phyloP scores from a whole-genome alignment of 1,284 basidiomycete genomes.

The Agaricales sp. region DNA sequence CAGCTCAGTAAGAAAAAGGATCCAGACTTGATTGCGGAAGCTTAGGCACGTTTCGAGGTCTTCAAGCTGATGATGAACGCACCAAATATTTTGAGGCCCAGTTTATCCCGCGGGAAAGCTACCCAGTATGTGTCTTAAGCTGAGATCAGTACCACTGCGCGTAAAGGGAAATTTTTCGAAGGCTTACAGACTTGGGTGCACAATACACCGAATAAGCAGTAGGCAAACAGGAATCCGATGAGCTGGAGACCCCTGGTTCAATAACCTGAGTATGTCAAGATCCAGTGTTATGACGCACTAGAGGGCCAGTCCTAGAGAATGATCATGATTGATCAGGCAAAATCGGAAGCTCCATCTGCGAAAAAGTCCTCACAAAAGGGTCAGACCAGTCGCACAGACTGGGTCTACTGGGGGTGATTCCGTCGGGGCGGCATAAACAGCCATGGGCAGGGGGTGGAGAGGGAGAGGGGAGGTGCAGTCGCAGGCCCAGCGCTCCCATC shows the following conservation, averaged over 20 bases:
- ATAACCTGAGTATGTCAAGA: background rate
- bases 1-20: background rate
- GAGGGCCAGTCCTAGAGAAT: background rate
- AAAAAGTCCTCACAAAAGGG: background rate
- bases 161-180: background rate
- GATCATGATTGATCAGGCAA: background rate
- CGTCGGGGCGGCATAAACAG: no score
- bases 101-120: background rate
- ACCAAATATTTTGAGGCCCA: background rate
- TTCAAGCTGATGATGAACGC: background rate
- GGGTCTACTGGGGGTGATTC: background rate
- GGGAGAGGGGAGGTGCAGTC: no score
- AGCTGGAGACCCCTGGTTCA: background rate
- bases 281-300: background rate
- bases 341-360: background rate
- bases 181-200: slow-evolving; percentile 1
- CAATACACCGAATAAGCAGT: background rate
- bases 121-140: background rate
- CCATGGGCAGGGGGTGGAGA: no score
- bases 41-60: background rate
- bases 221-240: background rate
- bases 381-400: background rate
- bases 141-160: background rate
- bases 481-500: no score
- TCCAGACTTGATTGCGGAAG: background rate